Conservation (phyloP, 2,329 filamentous ascomycete genomes). For the Ascochyta clinopodiicola region DNA sequence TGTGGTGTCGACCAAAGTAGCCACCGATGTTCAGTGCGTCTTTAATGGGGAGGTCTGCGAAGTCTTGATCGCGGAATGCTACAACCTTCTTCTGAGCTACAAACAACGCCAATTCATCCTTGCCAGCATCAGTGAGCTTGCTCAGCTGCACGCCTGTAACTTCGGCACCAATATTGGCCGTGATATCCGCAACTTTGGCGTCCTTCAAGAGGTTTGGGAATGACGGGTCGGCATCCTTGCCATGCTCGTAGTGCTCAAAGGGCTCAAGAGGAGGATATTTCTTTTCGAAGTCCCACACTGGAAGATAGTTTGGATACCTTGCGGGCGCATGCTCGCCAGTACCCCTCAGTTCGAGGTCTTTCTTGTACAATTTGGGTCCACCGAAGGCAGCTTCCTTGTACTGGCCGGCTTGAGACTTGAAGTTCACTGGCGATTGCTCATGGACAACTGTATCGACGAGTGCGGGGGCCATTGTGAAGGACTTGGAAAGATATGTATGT, state of each 20-base stretch:
- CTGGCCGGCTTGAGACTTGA: conserved; percentile 44
- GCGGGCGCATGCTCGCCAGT: conserved; percentile 61
- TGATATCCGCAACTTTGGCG: conserved; percentile 66
- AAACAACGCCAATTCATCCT: conserved; percentile 77
- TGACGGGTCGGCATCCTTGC: conserved; percentile 72
- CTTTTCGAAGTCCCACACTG: conserved; percentile 70
- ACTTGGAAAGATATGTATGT: background rate
- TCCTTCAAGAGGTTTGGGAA: conserved; percentile 71
- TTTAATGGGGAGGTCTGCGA: conserved; percentile 69
- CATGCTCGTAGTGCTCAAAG: conserved; percentile 77
- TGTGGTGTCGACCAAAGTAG: conserved; percentile 83
- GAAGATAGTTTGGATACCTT: conserved; percentile 75
- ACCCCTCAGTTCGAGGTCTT: conserved; percentile 61
- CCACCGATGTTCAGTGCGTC: conserved; percentile 72
- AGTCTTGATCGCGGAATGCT: conserved; percentile 77
- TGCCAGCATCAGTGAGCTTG: conserved; percentile 69
- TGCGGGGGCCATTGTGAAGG: conserved; percentile 51
- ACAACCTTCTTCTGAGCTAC: conserved; percentile 78
- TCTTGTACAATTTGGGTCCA: conserved; percentile 52
- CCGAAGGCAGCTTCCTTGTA: conserved; percentile 54
- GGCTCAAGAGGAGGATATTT: conserved; percentile 68
- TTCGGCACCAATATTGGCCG: conserved; percentile 76
- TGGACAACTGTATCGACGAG: conserved; percentile 48
- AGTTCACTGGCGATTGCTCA: conserved; percentile 28
- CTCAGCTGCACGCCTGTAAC: conserved; percentile 75